These are phyloP conservation scores for Nidula microcarpa DNA, from an alignment of 768 basidiomycete species.

Conservation along the genomic window DNA sequence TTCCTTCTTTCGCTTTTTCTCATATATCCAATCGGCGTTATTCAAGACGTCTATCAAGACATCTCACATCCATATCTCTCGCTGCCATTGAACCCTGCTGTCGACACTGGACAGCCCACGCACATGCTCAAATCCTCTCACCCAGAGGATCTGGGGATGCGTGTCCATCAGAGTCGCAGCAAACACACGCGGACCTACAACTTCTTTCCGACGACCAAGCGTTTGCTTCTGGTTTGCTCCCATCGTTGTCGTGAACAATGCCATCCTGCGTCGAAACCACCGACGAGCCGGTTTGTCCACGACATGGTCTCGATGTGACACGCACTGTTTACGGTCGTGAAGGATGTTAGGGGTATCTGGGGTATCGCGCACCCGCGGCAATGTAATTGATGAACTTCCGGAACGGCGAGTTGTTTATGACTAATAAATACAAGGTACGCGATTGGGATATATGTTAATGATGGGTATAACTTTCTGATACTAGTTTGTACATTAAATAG, in stretches of 20 bases:
- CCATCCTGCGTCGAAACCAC: background rate
- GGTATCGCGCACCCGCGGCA: conserved; percentile 3
- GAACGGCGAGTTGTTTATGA: background rate
- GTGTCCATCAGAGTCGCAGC: background rate
- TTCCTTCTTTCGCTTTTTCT: background rate
- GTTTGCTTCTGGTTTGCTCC: background rate
- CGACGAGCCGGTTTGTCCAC: background rate
- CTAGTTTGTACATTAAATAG: background rate
- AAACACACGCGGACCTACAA: background rate
- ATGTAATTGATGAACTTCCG: background rate
- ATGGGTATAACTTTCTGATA: background rate
- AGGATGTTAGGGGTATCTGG: conserved; percentile 9
- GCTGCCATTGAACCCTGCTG: background rate
- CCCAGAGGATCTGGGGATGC: background rate
- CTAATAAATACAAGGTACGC: background rate
- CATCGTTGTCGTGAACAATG: background rate
- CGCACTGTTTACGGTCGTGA: background rate
- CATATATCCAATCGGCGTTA: background rate
- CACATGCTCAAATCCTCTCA: background rate
- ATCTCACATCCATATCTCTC: background rate
- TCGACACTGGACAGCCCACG: too few species aligned
- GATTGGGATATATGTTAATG: background rate
- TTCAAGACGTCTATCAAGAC: background rate
- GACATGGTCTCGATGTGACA: background rate
- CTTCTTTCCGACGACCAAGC: background rate